A percentile compares a stretch with the other conserved stretches of the same genome.
phyloP scores from a whole-genome alignment of 2,329 filamentous ascomycete species.

The Fusarium pilosicola region DNA sequence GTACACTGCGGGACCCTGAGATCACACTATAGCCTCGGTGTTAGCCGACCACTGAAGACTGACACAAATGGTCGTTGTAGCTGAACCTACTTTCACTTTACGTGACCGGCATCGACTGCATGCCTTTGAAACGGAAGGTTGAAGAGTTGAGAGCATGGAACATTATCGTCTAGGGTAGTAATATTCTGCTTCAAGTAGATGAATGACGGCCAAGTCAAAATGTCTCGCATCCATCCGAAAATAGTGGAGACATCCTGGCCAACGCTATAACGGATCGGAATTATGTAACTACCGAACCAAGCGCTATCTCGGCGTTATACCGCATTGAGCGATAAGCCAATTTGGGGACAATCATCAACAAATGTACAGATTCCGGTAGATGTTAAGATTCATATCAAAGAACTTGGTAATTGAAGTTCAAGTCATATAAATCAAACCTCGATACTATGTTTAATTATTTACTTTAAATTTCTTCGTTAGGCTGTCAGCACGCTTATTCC shows the following conservation, averaged over 20 bases:
- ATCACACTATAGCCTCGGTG: not conserved
- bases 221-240: not conserved
- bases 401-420: too few species aligned
- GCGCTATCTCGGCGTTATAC: not conserved
- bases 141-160: not conserved
- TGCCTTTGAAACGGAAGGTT: not conserved
- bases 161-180: not conserved
- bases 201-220: not conserved
- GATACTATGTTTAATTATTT: too few species aligned
- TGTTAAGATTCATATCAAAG: too few species aligned
- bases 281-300: not conserved
- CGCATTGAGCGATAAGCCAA: accelerated
- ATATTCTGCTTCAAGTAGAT: accelerated
- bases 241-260: not conserved
- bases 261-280: not conserved
- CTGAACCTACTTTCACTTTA: not conserved
- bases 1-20: slow-evolving; percentile 1
- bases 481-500: too few species aligned
- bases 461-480: too few species aligned
- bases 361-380: too few species aligned
- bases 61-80: too few species aligned
- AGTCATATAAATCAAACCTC: too few species aligned
- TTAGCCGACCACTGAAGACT: not conserved
- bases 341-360: too few species aligned
- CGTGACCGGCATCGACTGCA: not conserved